These are phyloP conservation scores for Cyclostephanos invisitatus DNA, from an alignment of 108 stramenopile species.

Conservation along the genomic window DNA sequence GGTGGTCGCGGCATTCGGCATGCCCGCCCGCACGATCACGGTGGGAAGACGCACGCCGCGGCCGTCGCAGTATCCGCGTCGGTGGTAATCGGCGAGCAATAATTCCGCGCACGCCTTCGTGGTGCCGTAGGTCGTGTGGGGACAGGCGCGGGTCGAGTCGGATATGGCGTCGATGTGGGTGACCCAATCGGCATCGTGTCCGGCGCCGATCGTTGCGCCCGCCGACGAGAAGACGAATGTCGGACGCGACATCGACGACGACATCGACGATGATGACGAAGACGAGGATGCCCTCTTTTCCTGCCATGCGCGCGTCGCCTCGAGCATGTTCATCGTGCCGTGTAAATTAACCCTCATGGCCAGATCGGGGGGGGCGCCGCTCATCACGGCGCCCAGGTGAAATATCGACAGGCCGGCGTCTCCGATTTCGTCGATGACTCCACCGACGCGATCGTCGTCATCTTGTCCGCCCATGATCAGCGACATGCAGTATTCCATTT, in stretches of 20 bases:
- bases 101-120: conserved; percentile 65
- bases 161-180: conserved; percentile 43
- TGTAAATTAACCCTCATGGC: conserved; percentile 50
- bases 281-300: conserved; percentile 2
- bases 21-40: conserved; percentile 58
- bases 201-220: conserved; percentile 55
- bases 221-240: conserved; percentile 61
- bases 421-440: neutral
- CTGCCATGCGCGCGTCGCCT: conserved; percentile 50
- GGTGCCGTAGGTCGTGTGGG: conserved; percentile 68
- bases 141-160: conserved; percentile 58
- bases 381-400: conserved; percentile 66
- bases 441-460: neutral
- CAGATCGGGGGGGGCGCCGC: conserved; percentile 60
- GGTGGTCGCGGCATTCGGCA: conserved; percentile 62
- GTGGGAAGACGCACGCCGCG: conserved; percentile 55
- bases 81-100: conserved; percentile 58
- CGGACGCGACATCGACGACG: conserved; percentile 14
- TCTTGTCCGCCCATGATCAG: conserved; percentile 15
- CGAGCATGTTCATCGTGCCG: conserved; percentile 58
- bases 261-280: neutral
- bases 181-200: conserved; percentile 54
- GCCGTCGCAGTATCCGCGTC: conserved; percentile 56
- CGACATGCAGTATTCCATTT: conserved; percentile 41
- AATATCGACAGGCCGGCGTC: conserved; percentile 47